Evolutionary conservation across 306 rosid genomes (phyloP).

Genomic region (apple (Malus domestica)): ASM211411v1 NC_041804.1:14481501-14482000

Average conservation of each 20-base stretch:
- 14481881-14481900: no score
- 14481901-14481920: no score
- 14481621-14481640: background rate
- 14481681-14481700: background rate
- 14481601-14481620: background rate
- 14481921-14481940: background rate
- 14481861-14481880: no score
- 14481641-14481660: no score
- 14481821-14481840: no score
- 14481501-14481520: conserved; percentile 11
- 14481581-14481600: no score
- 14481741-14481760: no score
- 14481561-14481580: background rate
- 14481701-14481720: no score
- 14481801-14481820: no score
- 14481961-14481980: background rate
- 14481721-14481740: no score
- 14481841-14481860: no score
- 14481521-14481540: background rate
- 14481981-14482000: conserved; percentile 3
- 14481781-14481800: no score
- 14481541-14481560: background rate
- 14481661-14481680: background rate
- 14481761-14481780: background rate
- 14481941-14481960: background rate